phyloP scores from a whole-genome alignment of 371 early-diverging fungal genomes.

The Syncephalastrum contaminatum region DNA sequence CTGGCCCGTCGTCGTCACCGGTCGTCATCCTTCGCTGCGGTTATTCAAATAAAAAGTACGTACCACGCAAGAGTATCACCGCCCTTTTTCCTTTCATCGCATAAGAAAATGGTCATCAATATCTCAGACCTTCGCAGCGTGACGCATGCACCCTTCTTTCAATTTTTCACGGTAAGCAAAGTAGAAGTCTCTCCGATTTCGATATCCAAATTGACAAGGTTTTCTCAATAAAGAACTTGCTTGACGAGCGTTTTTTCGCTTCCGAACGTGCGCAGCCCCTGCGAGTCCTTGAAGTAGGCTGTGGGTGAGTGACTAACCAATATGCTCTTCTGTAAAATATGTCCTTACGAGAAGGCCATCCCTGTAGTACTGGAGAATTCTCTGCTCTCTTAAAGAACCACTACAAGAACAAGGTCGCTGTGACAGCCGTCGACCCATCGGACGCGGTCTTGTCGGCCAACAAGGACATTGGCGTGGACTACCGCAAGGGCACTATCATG shows the following conservation, averaged over 20 bases:
- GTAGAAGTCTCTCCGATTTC: not conserved
- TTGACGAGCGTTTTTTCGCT: slow-evolving; percentile 12
- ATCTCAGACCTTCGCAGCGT: not conserved
- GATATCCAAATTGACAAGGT: not conserved
- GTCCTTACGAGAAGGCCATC: not conserved
- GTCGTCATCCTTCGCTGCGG: too few relatives aligned
- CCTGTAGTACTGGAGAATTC: slow-evolving; percentile 28
- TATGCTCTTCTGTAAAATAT: not conserved
- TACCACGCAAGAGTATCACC: not conserved
- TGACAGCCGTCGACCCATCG: slow-evolving; percentile 30
- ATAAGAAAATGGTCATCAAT: not conserved
- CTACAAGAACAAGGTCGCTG: slow-evolving; percentile 14
- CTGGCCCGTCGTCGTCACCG: too few relatives aligned
- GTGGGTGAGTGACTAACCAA: slow-evolving; percentile 21
- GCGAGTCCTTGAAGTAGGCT: slow-evolving; percentile 28
- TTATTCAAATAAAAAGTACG: not conserved
- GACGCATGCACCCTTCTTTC: slow-evolving; percentile 9
- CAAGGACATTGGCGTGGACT: slow-evolving; percentile 11
- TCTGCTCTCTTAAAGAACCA: slow-evolving; percentile 18
- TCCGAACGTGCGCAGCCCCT: slow-evolving; percentile 7
- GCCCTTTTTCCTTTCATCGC: not conserved
- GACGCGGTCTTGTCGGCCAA: slow-evolving; percentile 17
- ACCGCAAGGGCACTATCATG: slow-evolving; percentile 13
- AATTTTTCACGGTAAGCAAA: slow-evolving; percentile 8
- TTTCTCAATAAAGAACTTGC: slow-evolving; percentile 10